A percentile compares a stretch with the other conserved stretches of the same genome.
Evolutionary conservation across 768 basidiomycete genomes (phyloP).

Genomic region (Ramaria rubella): DNA sequence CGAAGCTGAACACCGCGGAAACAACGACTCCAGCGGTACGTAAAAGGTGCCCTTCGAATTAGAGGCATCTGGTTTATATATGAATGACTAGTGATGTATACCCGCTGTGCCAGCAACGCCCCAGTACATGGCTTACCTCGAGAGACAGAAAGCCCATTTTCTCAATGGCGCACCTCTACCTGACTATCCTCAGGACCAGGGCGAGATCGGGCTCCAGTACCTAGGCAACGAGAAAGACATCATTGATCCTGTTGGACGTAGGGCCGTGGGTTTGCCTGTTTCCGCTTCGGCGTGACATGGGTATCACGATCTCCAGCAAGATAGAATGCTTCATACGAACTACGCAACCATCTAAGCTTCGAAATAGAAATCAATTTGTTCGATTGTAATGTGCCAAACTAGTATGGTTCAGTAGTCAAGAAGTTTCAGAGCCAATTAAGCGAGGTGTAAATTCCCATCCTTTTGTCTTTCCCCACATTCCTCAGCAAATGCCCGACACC

Average conservation of each 20-base stretch:
- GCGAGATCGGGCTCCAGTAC: slow-evolving; percentile 35
- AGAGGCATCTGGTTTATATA: too few relatives aligned
- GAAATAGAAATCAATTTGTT: too few relatives aligned
- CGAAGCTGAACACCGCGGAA: slow-evolving; percentile 47
- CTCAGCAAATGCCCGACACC: background rate
- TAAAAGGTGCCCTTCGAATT: background rate
- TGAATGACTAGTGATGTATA: slow-evolving; percentile 74
- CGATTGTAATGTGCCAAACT: too few relatives aligned
- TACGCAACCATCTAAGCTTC: too few relatives aligned
- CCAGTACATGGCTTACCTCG: slow-evolving; percentile 53
- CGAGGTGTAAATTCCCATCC: too few relatives aligned
- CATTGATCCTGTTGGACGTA: slow-evolving; percentile 25
- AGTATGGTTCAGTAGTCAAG: too few relatives aligned
- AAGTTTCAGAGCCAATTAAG: too few relatives aligned
- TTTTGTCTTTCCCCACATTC: background rate
- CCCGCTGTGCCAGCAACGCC: slow-evolving; percentile 63
- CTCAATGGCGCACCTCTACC: slow-evolving; percentile 55
- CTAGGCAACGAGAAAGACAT: slow-evolving; percentile 37
- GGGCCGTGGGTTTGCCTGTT: slow-evolving; percentile 39
- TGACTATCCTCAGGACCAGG: slow-evolving; percentile 51
- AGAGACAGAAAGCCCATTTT: slow-evolving; percentile 57
- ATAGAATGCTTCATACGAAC: too few relatives aligned
- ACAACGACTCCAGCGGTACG: slow-evolving; percentile 10
- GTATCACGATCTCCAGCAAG: too few relatives aligned
- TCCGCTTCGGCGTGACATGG: background rate